Evolutionary conservation across 192 early-diverging fungal genomes (phyloP), one percentile per base, ranked within the genome.

Genomic region (Thamnidium elegans): DNA sequence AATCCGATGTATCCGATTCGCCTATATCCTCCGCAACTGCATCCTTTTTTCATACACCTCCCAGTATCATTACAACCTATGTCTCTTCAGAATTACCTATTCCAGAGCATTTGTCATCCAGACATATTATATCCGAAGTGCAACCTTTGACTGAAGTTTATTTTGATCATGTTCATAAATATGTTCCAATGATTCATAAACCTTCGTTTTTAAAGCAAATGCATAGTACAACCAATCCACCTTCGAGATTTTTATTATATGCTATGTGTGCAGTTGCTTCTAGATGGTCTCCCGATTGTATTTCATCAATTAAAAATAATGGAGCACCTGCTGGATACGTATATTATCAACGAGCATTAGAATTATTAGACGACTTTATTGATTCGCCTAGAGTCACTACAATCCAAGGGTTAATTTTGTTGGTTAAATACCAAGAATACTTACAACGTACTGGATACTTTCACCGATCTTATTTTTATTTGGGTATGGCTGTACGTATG

Each of bases 121-220:
- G 43, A 21, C 36, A 59, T 45, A 20, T 59, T 7, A 1, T 59
- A 30, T 45, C 43, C 5, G 58, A 59, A 30, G 42, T 59, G 32
- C 43, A 59, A 21, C 4, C 53, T 10, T 34, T 76, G 7, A 52
- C 79, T 15, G 78, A 81, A 42, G 71, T 71, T 10, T 84, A 84
- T 52, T 84, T 84, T 42, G 72, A 79, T 13, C 69, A 81, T 67
- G 74, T 81, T 30, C 80, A 84, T 58, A 72, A 73, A 17, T 75
- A 81, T 56, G 69, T 69, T 43, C 84, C 84, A n/a, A 76, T 86
- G 42, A 69, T 86, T 23, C 82, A 86, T 65, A 79, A 77, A 46
- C 76, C 67, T 4, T 65, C 66, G 19, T 86, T 86, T 63, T 47
- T 80, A 14, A 66, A 72, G 21, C 74, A 82, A 55, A 59, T 86